phyloP scores from a whole-genome alignment of 2,329 filamentous ascomycete genomes.

The Allantophomopsis cytisporea region DNA sequence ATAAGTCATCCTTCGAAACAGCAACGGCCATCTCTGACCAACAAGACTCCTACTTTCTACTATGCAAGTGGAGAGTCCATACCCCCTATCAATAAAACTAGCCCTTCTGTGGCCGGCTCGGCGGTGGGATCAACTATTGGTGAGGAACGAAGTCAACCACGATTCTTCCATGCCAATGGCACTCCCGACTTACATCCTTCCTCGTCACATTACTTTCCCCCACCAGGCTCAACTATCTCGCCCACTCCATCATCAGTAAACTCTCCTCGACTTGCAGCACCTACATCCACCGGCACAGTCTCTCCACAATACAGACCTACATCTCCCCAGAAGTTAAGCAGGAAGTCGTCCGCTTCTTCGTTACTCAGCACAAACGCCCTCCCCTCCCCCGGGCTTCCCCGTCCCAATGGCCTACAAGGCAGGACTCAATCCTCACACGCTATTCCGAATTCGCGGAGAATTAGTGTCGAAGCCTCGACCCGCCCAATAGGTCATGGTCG shows the following conservation, averaged over 20 bases:
- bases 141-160: constrained; percentile 27
- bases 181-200: constrained; percentile 32
- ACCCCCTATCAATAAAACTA: constrained; percentile 26
- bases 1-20: constrained; percentile 8
- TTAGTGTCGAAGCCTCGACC: constrained; percentile 9
- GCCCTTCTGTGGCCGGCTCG: constrained; percentile 5
- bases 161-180: constrained; percentile 68
- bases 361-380: constrained; percentile 8
- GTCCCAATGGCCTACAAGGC: constrained; percentile 8
- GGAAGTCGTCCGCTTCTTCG: constrained; percentile 11
- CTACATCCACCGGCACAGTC: constrained; percentile 11
- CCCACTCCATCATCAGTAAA: constrained; percentile 30
- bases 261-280: constrained; percentile 23
- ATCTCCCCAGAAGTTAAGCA: constrained; percentile 35
- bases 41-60: constrained; percentile 28
- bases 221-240: constrained; percentile 26
- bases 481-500: constrained; percentile 10
- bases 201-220: constrained; percentile 19
- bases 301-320: constrained; percentile 26
- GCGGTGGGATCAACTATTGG: constrained; percentile 13
- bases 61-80: constrained; percentile 31
- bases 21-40: constrained; percentile 10
- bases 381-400: constrained; percentile 9
- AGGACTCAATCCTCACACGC: constrained; percentile 11
- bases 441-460: constrained; percentile 6